Percentiles rank a stretch among this genome's conserved stretches.
These are phyloP conservation scores for Leccinum subfulvum DNA, from an alignment of 1,284 basidiomycete species.

Conservation along the genomic window DNA sequence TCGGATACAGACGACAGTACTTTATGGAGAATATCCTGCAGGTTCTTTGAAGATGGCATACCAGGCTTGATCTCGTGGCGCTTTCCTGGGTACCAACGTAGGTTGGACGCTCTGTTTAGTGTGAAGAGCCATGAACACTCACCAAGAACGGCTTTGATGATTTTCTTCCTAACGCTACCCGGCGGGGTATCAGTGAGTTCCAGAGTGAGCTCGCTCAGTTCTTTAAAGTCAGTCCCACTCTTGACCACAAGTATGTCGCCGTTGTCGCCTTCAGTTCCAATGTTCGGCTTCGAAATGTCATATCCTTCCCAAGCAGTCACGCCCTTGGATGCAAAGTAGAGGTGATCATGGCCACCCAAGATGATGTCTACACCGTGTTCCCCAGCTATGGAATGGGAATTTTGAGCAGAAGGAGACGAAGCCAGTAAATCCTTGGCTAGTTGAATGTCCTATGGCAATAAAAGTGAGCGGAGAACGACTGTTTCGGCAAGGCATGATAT, in stretches of 20 bases:
- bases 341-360: slow-evolving; percentile 89
- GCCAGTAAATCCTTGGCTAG: slow-evolving; percentile 64
- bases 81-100: slow-evolving; percentile 44
- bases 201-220: slow-evolving; percentile 76
- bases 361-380: slow-evolving; percentile 83
- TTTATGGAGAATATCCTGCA: slow-evolving; percentile 63
- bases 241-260: slow-evolving; percentile 78
- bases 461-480: slow-evolving; percentile 24
- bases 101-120: background rate
- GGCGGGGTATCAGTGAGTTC: slow-evolving; percentile 60
- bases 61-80: slow-evolving; percentile 62
- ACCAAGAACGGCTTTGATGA: slow-evolving; percentile 69
- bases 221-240: slow-evolving; percentile 89
- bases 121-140: background rate
- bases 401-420: slow-evolving; percentile 56
- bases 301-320: slow-evolving; percentile 73
- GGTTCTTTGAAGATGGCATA: slow-evolving; percentile 55
- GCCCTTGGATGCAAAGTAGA: slow-evolving; percentile 82
- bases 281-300: slow-evolving; percentile 50
- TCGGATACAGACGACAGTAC: slow-evolving; percentile 72
- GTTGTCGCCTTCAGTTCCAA: slow-evolving; percentile 75
- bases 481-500: slow-evolving; percentile 5
- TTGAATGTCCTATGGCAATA: slow-evolving; percentile 48
- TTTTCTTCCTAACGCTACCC: slow-evolving; percentile 64
- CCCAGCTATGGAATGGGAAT: slow-evolving; percentile 41